Evolutionary conservation across 306 rosid genomes (phyloP), one percentile per base, ranked within the genome.

Genomic region (Ziziphus jujuba): DNA sequence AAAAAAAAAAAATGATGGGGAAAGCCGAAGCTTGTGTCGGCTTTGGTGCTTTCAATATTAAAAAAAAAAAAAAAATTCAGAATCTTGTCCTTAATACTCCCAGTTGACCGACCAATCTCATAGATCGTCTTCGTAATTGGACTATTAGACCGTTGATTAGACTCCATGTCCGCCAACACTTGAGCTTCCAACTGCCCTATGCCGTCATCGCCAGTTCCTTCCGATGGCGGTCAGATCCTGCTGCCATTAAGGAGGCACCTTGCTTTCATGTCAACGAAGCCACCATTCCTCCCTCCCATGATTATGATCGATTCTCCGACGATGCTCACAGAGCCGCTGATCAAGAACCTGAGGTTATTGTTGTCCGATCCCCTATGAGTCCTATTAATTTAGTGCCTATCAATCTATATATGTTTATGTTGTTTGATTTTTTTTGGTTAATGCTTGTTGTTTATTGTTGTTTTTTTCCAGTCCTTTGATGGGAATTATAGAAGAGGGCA

Each of bases 321-420:
- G 81, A 66, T 62, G 77, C 75, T 50, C 78, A 71, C 66, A 69
- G 66, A 73, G 65, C 47, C 44, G 56, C 82, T 59, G 91, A 86
- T 81, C 90, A 75, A 4, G 87, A 80, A 31, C 59, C 85, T 33
- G 99, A 93, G 73, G 85, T 86, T 25, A 63, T 93, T 49, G 79
- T 84, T 24, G 89, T 90, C 73, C 82, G 92, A 87, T 91, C 99
- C 72, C 96, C 91, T 2, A 93, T 92, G 61, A 75, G 91, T 59
- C 20, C 14, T 54, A 45, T 43, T 1, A 5, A 35, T 2, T n/a
- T 34, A 16, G 22, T 66, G 43, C 48, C 31, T 20, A 13, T 36
- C 5, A 25, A 14, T 66, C 6, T 56, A 21, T 57, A 28, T 23
- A 20, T 45, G 25, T 22, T 44, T 35, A n/a, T 58, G 19, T 40